Evolutionary conservation across 2,329 filamentous ascomycete species (phyloP).

Genomic region (Fusarium succisae): DNA sequence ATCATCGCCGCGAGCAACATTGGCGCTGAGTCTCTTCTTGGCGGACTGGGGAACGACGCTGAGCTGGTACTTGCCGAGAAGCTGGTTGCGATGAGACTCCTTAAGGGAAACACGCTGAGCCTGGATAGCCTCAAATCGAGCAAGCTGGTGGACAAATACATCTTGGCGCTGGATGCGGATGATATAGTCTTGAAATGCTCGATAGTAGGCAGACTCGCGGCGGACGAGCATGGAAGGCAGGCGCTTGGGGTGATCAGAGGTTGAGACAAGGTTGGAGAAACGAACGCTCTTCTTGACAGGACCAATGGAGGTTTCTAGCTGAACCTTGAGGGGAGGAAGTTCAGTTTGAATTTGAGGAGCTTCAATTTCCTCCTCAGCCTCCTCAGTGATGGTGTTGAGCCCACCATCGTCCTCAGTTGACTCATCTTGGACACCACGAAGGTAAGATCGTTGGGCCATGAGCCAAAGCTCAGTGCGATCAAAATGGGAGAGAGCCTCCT

Average conservation of each 20-base stretch:
- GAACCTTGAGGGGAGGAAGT: slow-evolving; percentile 23
- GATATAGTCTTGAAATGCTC: slow-evolving; percentile 81
- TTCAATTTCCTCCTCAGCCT: slow-evolving; percentile 44
- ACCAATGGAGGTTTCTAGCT: slow-evolving; percentile 34
- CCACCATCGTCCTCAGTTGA: slow-evolving; percentile 48
- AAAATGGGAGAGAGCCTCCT: slow-evolving; percentile 75
- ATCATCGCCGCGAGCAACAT: slow-evolving; percentile 78
- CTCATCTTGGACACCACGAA: slow-evolving; percentile 70
- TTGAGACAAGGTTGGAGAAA: slow-evolving; percentile 68
- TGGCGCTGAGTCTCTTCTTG: slow-evolving; percentile 76
- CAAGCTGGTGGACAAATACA: slow-evolving; percentile 83
- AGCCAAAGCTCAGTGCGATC: slow-evolving; percentile 91
- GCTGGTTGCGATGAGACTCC: slow-evolving; percentile 78
- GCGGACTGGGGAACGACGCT: slow-evolving; percentile 73
- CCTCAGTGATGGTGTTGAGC: slow-evolving; percentile 51
- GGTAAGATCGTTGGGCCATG: slow-evolving; percentile 80
- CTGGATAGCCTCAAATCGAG: slow-evolving; percentile 89
- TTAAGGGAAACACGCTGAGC: slow-evolving; percentile 79
- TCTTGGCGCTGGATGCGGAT: slow-evolving; percentile 74
- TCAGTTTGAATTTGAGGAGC: slow-evolving; percentile 43
- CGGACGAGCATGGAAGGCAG: slow-evolving; percentile 63
- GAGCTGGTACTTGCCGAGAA: slow-evolving; percentile 86
- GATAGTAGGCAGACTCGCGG: slow-evolving; percentile 84
- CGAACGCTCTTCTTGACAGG: slow-evolving; percentile 77
- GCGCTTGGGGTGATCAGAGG: slow-evolving; percentile 57